Evolutionary conservation across 2,329 filamentous ascomycete genomes (phyloP), one percentile per base, ranked within the genome.

Genomic region (Orbilia oligospora): DNA sequence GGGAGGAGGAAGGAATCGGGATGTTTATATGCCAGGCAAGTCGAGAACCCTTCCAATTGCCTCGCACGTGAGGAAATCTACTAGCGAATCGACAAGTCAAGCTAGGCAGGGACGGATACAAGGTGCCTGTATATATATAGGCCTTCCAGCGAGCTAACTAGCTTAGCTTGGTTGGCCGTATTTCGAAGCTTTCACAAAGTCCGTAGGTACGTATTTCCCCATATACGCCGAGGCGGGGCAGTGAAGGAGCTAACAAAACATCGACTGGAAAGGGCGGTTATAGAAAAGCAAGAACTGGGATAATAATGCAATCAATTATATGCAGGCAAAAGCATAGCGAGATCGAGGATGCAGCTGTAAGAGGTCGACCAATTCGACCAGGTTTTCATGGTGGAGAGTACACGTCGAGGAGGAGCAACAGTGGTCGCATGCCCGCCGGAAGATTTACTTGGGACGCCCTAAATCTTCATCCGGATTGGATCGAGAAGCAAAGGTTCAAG

Each of bases 291-390:
- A 64, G 72, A 61, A 44, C 44, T 70, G 66, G 72, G 68, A 68
- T 49, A 55, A 61, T 61, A 61, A 51, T 72, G 44, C 64, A 76
- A 69, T 67, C 66, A 77, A 51, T 61, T 66, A 65, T 69, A 77
- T 77, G 73, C 73, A 77, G 63, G 58, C 67, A 68, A 64, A 70
- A 72, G 75, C 49, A 61, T 67, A 69, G 63, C 68, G 68, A 78
- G 55, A 72, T 78, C 68, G 75, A 78, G 46, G 24, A 56, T 78
- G 75, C 75, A 78, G 75, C 63, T 61, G 48, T 63, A 44, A 61
- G 18, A 68, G 61, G 46, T 71, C 27, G 16, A 38, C 66, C 38
- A 53, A 48, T 51, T 51, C 65, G 61, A 56, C 67, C 67, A 67
- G 67, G 66, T 71, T 72, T 51, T 65, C 75, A 72, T 55, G 55